Percentiles rank a stretch among this genome's conserved stretches.
Evolutionary conservation across 805 yeast species (phyloP).

Genomic region (Naumovozyma baii): DNA sequence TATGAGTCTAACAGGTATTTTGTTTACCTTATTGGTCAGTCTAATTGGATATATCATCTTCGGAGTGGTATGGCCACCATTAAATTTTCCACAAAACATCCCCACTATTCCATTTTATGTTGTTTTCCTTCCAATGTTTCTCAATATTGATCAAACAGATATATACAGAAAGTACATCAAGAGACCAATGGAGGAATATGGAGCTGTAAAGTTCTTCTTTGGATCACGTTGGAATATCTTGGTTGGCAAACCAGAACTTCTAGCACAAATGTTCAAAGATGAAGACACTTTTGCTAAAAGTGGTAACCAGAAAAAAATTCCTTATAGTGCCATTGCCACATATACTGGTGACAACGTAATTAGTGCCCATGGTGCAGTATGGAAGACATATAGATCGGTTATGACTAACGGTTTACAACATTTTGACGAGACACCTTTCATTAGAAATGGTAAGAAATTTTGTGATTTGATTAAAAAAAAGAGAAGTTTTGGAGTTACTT

Average conservation of each 20-base stretch:
- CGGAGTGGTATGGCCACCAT: conserved; percentile 36
- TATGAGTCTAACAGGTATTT: neutral
- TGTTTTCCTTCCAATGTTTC: conserved; percentile 37
- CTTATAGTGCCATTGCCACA: conserved; percentile 42
- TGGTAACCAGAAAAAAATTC: conserved; percentile 51
- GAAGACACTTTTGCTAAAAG: conserved; percentile 46
- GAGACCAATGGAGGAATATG: conserved; percentile 39
- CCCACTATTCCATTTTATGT: conserved; percentile 58
- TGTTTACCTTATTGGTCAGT: neutral
- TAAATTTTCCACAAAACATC: conserved; percentile 41
- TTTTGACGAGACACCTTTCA: conserved; percentile 35
- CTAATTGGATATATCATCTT: conserved; percentile 3
- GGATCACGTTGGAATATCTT: conserved; percentile 55
- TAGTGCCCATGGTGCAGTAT: conserved; percentile 44
- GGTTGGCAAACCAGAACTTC: conserved; percentile 39
- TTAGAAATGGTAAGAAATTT: conserved; percentile 32
- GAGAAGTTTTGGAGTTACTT: neutral
- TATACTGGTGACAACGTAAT: conserved; percentile 55
- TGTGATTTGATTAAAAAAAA: conserved; percentile 7
- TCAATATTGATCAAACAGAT: conserved; percentile 40
- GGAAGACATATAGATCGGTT: conserved; percentile 41
- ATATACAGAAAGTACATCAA: conserved; percentile 37
- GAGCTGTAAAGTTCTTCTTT: conserved; percentile 51
- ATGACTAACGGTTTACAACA: conserved; percentile 42
- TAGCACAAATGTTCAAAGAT: conserved; percentile 39